Base-by-base conservation (phyloP, 306 rosid genomes). In the Pyrus communis region DNA sequence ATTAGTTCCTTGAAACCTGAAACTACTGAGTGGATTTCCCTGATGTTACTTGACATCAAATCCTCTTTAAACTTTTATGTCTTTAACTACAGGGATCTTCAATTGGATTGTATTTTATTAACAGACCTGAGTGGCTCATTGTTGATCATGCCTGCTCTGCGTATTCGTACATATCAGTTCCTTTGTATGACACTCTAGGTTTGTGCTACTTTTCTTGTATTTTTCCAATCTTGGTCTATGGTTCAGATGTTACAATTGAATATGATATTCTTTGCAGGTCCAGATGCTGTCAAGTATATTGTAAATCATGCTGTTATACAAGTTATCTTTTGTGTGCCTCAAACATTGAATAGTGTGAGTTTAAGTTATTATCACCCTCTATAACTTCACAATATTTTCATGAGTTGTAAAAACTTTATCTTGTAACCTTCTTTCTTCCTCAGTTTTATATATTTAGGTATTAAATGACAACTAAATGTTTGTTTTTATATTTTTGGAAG, bases 81-180 rank as follows among this genome's bases (percentile, higher is more conserved):
- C 51, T 23, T 75, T 40, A 27, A 74, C 30, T 73, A 52, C 88
- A 95, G 99, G 97, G 90, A 31, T 80, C 98, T 67, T 54, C 88
- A 81, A 62, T 95, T 74, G 99, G 99, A 81, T 79, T 95, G 82
- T 95, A 92, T 83, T 95, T 92, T 82, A 85, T 95, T 73, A 95
- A 95, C 86, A 87, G 97, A 88, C 98, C 99, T 11, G 99, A 95
- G 86, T 95, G 99, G 99, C 58, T 95, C 54, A 84, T 92, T 70
- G 92, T 92, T 88, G 99, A 95, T 84, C 98, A 95, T 86, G 99
- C 97, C 59, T 95, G 99, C 86, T 92, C 93, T 69, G 93, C 99
- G 2, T 95, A 95, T 87, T 95, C 99, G 43, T 89, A 82, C 83
- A 69, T 92, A 83, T 95, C 99, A 78, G 93, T 95, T 79, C 99